Evolutionary conservation across 768 basidiomycete species (phyloP).

Genomic region (Xanthoconium purpureum): DNA sequence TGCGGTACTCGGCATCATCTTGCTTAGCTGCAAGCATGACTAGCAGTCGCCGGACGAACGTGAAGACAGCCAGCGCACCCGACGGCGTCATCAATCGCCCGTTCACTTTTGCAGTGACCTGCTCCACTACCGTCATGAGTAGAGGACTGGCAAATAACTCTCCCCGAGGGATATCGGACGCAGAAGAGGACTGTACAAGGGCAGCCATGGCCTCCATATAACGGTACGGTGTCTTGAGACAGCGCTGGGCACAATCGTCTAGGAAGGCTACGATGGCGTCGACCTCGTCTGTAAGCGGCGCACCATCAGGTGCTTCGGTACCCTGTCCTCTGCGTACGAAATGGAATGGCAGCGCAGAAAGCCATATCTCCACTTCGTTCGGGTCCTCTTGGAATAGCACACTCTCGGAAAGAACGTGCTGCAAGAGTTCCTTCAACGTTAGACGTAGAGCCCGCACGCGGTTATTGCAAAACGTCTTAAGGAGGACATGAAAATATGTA

Average conservation of each 20-base stretch:
- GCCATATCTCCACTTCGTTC: slow-evolving; percentile 72
- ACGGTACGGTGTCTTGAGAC: slow-evolving; percentile 76
- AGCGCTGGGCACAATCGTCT: slow-evolving; percentile 84
- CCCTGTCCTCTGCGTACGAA: slow-evolving; percentile 32
- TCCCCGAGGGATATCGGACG: slow-evolving; percentile 10
- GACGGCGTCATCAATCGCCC: slow-evolving; percentile 53
- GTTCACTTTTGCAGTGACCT: slow-evolving; percentile 65
- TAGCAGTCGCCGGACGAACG: slow-evolving; percentile 63
- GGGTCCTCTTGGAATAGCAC: slow-evolving; percentile 79
- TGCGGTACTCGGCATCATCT: slow-evolving; percentile 36
- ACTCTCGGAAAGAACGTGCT: slow-evolving; percentile 63
- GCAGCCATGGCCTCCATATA: slow-evolving; percentile 73
- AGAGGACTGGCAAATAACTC: slow-evolving; percentile 64
- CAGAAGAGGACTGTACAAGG: slow-evolving; percentile 24
- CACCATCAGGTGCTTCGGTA: slow-evolving; percentile 49
- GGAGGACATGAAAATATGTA: slow-evolving; percentile 69
- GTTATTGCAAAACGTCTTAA: slow-evolving; percentile 57
- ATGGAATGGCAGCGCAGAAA: slow-evolving; percentile 55
- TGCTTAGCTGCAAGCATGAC: slow-evolving; percentile 57
- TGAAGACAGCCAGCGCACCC: slow-evolving; percentile 58
- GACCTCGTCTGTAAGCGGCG: slow-evolving; percentile 52
- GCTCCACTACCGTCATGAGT: slow-evolving; percentile 77
- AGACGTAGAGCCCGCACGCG: slow-evolving; percentile 50
- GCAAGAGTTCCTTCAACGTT: slow-evolving; percentile 52
- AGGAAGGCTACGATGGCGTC: slow-evolving; percentile 63